Conservation (phyloP, 371 early-diverging fungal species). For the Blastocladiella emersonii region DNA sequence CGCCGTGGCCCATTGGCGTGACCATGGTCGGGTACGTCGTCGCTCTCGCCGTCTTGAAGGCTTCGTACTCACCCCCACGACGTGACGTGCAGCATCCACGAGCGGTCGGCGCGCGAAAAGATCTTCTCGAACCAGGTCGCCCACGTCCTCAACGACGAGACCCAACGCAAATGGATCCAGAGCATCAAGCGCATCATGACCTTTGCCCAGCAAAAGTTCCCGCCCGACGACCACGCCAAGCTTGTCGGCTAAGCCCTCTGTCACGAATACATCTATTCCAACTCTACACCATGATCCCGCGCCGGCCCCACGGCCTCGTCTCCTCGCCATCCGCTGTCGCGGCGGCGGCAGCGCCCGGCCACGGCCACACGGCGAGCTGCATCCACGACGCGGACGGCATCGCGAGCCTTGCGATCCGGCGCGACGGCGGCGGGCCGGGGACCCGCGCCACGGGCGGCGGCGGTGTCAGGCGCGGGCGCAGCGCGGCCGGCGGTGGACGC, state of each 20-base stretch:
- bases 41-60: background rate
- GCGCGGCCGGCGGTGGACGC: too few species aligned
- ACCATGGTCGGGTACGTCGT: constrained; percentile 53
- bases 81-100: constrained; percentile 63
- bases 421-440: too few species aligned
- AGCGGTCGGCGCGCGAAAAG: constrained; percentile 91
- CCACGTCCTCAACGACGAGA: constrained; percentile 95
- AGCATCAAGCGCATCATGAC: constrained; percentile 92
- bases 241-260: constrained; percentile 16
- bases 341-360: too few species aligned
- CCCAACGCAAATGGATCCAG: constrained; percentile 95
- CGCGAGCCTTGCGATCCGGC: too few species aligned
- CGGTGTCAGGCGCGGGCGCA: too few species aligned
- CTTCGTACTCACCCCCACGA: background rate
- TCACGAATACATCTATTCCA: too few species aligned
- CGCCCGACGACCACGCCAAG: constrained; percentile 61
- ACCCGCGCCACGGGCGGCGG: too few species aligned
- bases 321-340: too few species aligned
- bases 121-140: constrained; percentile 89
- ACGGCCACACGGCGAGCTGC: too few species aligned
- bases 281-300: too few species aligned
- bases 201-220: constrained; percentile 82
- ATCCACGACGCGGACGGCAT: too few species aligned
- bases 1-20: constrained; percentile 98
- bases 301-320: too few species aligned